Base-by-base conservation (phyloP, 139 green algal genomes). In the Zygnema cylindricum region DNA sequence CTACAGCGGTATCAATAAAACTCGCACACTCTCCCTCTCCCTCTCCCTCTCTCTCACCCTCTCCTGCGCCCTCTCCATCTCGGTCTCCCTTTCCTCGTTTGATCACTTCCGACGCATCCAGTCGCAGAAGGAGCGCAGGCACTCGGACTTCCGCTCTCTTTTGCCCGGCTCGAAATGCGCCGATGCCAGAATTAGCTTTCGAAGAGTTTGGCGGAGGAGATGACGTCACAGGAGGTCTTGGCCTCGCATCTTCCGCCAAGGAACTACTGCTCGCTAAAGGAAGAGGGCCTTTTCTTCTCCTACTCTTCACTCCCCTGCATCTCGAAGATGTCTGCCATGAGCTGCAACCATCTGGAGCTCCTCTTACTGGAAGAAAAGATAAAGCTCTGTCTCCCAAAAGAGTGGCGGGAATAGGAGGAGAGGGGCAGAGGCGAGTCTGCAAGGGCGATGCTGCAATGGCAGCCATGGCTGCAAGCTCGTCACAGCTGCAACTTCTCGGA, bases 1-100 rank as follows among this genome's bases (percentile, higher is more conserved):
- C 88, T 30, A 96, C 78, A 33, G 92, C 94, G 0, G 86, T 89
- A 23, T 90, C 79, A 0, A 94, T 2, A 25, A 63, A 32, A 35
- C 2, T 43, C n/a, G 21, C 23, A 21, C 86, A 69, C 69, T 42
- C 83, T 21, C 2, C 41, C 41, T 43, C 81, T 43, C 81, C 36
- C 3, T 41, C 78, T n/a, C 30, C n/a, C n/a, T n/a, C n/a, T n/a
- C n/a, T n/a, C n/a, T n/a, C n/a, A n/a, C n/a, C n/a, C n/a, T n/a
- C n/a, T n/a, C n/a, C n/a, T n/a, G n/a, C n/a, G n/a, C n/a, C n/a
- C 43, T 25, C 25, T 23, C 49, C 42, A 32, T 32, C n/a, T 39
- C 55, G 43, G 25, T 25, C 78, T 22, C 38, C 38, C 33, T 30
- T 32, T n/a, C 81, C n/a, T 39, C 81, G 82, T 39, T 88, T 11